Evolutionary conservation across 75 land plant species (phyloP), one percentile per base, ranked within the genome.

Genomic region (Chamaecyparis obtusa): DNA sequence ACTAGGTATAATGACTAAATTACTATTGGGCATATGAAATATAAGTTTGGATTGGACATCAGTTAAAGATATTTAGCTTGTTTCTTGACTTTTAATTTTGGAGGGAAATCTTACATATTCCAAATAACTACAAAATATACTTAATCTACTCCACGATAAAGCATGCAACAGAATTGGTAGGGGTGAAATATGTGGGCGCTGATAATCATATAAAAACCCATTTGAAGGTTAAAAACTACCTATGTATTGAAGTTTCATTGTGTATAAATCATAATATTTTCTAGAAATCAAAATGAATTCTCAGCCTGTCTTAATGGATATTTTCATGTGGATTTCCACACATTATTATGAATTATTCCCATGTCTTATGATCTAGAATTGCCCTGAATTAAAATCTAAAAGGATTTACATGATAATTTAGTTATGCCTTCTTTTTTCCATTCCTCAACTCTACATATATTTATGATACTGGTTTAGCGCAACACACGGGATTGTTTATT

Each of bases 51-150:
- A 41, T 27, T 80, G 83, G 3, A 80, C 49, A 80, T 24, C 48
- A 44, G 24, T 44, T 80, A 49, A 10, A 27, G 30, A 27, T 24
- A n/a, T 27, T 49, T 80, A 80, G 83, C 83, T 44, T 27, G 30
- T 2, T 80, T 44, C 27, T 27, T 80, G 24, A 80, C 44, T 77
- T 16, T 39, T 77, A 6, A 17, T 39, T n/a, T 13, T 27, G 85
- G 69, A 84, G 35, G 13, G n/a, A 43, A 74, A 21, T 32, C 27
- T 80, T 90, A 89, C 95, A 97, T 98, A 96, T 96, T 87, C 96
- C 99, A 79, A 97, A 97, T 91, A 97, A 96, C 75, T 97, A 97
- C 88, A 98, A 97, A 87, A 97, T 95, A 83, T 98, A 97, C 86
- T 89, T 97, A 74, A 96, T 97, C 60, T 97, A 89, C 88, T 98